A percentile compares a stretch with the other conserved stretches of the same genome.
Evolutionary conservation across 2,329 filamentous ascomycete genomes (phyloP).

Genomic region (Samsoniella hepiali): DNA sequence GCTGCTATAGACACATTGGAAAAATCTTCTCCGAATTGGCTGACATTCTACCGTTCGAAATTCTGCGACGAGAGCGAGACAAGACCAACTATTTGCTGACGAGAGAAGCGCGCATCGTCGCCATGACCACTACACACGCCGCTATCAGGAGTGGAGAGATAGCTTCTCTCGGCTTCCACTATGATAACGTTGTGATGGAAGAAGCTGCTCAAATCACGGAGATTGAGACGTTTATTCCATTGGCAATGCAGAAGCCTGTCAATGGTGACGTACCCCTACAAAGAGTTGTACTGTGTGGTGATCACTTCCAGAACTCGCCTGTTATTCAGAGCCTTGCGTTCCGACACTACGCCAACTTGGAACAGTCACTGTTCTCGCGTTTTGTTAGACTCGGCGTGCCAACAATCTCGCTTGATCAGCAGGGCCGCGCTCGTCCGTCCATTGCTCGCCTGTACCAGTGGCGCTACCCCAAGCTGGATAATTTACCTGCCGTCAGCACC

Average conservation of each 20-base stretch:
- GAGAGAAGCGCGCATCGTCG: constrained; percentile 94
- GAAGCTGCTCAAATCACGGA: constrained; percentile 98
- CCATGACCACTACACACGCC: constrained; percentile 98
- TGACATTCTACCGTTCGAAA: constrained; percentile 92
- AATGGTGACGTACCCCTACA: constrained; percentile 73
- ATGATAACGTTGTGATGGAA: constrained; percentile 98
- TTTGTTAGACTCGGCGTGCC: constrained; percentile 91
- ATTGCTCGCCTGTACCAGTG: constrained; percentile 90
- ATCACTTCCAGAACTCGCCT: constrained; percentile 95
- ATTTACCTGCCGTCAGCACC: constrained; percentile 70
- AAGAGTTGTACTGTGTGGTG: constrained; percentile 86
- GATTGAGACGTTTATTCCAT: constrained; percentile 92
- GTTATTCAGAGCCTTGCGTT: constrained; percentile 94
- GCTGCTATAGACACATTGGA: constrained; percentile 83
- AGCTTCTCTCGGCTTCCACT: constrained; percentile 86
- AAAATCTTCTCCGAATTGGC: constrained; percentile 91
- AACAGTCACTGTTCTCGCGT: constrained; percentile 91
- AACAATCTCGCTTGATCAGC: constrained; percentile 82
- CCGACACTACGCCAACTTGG: constrained; percentile 90
- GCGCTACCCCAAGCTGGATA: constrained; percentile 79
- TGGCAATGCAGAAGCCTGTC: constrained; percentile 82
- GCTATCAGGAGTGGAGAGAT: constrained; percentile 93
- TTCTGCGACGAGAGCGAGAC: constrained; percentile 81
- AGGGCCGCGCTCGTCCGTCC: constrained; percentile 83
- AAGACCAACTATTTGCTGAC: constrained; percentile 94